These are phyloP conservation scores for Pleomassaria siparia DNA, from an alignment of 2,329 filamentous ascomycete species.

Conservation along the genomic window DNA sequence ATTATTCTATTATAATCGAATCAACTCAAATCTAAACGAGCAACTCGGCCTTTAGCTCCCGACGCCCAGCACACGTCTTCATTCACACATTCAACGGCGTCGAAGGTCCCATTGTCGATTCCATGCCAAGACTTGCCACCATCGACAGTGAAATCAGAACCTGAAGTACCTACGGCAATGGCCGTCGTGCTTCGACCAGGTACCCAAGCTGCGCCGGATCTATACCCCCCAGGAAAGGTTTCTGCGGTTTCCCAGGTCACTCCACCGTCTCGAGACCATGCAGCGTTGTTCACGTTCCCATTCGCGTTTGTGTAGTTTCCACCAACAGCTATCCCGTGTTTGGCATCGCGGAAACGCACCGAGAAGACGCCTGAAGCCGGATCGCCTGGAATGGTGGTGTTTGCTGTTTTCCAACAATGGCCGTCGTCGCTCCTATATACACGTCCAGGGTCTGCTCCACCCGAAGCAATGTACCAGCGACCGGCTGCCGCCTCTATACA, in stretches of 20 bases:
- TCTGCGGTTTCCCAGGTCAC: constrained; percentile 20
- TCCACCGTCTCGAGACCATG: constrained; percentile 30
- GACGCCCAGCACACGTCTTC: constrained; percentile 27
- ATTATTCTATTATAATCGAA: too few species aligned
- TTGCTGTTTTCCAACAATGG: constrained; percentile 21
- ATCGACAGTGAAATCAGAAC: constrained; percentile 31
- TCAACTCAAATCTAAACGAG: constrained; percentile 10
- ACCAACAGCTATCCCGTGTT: constrained; percentile 28
- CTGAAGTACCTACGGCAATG: constrained; percentile 30
- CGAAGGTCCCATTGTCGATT: constrained; percentile 31
- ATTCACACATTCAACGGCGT: constrained; percentile 26
- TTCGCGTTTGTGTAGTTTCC: constrained; percentile 28
- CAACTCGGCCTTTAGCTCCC: constrained; percentile 25
- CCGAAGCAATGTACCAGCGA: constrained; percentile 30
- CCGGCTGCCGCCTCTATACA: constrained; percentile 30
- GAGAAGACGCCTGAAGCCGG: constrained; percentile 32
- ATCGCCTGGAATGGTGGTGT: constrained; percentile 23
- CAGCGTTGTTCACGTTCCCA: constrained; percentile 19
- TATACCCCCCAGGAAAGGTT: constrained; percentile 29
- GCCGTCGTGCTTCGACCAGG: constrained; percentile 16
- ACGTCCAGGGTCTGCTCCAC: constrained; percentile 27
- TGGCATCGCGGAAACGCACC: constrained; percentile 27
- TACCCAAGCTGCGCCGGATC: constrained; percentile 29
- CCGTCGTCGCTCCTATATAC: constrained; percentile 22
- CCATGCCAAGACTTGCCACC: constrained; percentile 25